Base-by-base conservation (phyloP, 768 basidiomycete species). In the Termitomyces sp. region DNA sequence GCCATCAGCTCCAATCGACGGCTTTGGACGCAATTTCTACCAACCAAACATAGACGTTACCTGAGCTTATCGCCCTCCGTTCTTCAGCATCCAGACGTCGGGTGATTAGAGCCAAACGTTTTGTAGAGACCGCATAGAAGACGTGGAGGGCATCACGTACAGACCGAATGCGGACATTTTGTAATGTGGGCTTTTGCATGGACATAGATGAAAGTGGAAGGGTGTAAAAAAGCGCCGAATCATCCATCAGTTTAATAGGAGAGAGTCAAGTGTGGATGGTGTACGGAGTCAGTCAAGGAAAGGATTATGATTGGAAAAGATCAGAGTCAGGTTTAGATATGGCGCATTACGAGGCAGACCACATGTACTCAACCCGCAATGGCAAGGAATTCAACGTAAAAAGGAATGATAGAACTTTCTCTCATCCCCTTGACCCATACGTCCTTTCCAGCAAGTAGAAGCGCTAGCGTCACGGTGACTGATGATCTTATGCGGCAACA, bases 21-120 rank as follows among this genome's bases (percentile, higher is more conserved):
- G 26, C 30, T 14, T 41, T 44, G 33, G 3, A 33, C 5, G 51
- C 14, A 13, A 20, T 47, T 54, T 44, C 20, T 35, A 65, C 74
- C 56, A 56, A 77, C 77, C 91, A 93, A 60, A 92, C 88, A 63
- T 91, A 92, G 24, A 92, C 88, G 63, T 89, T 89, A 26, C 90
- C 90, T 0, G 90, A 81, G 18, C 78, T 63, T 65, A 93, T 88
- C 18, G 82, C 82, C 48, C 85, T 77, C 43, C 90, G 82, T 69
- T 92, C 90, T 67, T 92, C 89, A 45, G 87, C 87, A 67, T 92
- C 90, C 63, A 93, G 80, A 8, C 90, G 85, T 56, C 90, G 83
- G 22, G 87, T 88, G 66, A 91, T 90, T 67, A 92, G 80, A 49
- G 88, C 88, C 44, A 92, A 76, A 56, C 76, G 68, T 64, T 84